These are phyloP conservation scores for Fusarium tanahbumbuense DNA, from an alignment of 2,329 filamentous ascomycete genomes.

Conservation along the genomic window DNA sequence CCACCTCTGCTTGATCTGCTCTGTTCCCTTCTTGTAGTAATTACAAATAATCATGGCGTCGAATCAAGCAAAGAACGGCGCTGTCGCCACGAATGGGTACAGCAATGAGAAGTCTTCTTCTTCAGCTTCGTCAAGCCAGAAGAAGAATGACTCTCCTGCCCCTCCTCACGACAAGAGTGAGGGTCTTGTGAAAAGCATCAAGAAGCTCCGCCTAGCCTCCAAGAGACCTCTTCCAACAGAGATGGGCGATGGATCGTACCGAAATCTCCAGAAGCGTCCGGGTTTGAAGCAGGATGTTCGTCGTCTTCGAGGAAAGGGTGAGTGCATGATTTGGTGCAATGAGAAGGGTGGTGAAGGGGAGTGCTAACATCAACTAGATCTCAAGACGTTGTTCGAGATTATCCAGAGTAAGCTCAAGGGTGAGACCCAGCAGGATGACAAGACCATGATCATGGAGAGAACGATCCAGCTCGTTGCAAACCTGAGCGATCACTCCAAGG, in stretches of 20 bases:
- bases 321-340: neutral
- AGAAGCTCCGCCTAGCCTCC: constrained; percentile 59
- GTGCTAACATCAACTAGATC: constrained; percentile 57
- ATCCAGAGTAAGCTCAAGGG: constrained; percentile 73
- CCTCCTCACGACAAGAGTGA: constrained; percentile 41
- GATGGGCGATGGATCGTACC: constrained; percentile 71
- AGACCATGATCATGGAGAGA: constrained; percentile 80
- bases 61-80: constrained; percentile 42
- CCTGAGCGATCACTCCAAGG: constrained; percentile 71
- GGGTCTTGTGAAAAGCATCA: constrained; percentile 44
- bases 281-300: constrained; percentile 40
- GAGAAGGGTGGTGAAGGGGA: neutral
- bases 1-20: neutral
- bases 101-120: constrained; percentile 26
- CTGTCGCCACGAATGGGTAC: constrained; percentile 38
- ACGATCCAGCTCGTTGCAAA: constrained; percentile 76
- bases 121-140: constrained; percentile 3
- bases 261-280: constrained; percentile 59
- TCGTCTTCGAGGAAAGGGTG: constrained; percentile 40
- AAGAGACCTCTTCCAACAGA: constrained; percentile 72
- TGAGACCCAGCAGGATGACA: constrained; percentile 74
- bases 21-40: neutral
- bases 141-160: constrained; percentile 6
- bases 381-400: constrained; percentile 71
- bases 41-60: constrained; percentile 39